Base-by-base conservation (phyloP, 2,329 filamentous ascomycete species). In the Pseudodiploospora longispora region DNA sequence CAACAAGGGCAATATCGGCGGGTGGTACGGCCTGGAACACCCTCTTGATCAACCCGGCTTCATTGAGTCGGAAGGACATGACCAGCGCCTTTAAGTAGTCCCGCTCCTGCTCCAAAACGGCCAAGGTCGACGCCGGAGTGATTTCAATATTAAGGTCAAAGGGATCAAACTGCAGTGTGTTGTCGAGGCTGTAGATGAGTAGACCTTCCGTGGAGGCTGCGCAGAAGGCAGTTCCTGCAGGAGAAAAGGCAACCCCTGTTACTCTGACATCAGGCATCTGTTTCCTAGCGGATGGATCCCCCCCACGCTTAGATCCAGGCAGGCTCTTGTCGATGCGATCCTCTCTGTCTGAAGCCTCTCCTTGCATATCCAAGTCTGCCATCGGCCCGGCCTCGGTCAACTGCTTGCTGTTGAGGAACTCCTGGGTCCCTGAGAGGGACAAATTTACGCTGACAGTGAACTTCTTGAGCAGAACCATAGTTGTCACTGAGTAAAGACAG, bases 21-120 rank as follows among this genome's bases (percentile, higher is more conserved):
- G 83, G 73, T 1, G 93, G 90, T 27, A 91, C 83, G 2, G 80
- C 77, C 65, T 94, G 84, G 67, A 95, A 97, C 12, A 96, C 87
- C 43, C 82, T 81, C 55, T 85, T 85, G 49, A 96, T 80, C 38
- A 98, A 74, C 27, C 82, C 79, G 4, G 81, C 75, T 62, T 95
- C 87, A 66, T 95, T 96, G 47, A 98, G 81, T 5, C 94, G 85
- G 74, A 98, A 98, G 1, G 90, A 85, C 93, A 98, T 98, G 51
- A 96, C 82, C 5, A 98, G 71, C 1, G 93, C 91, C 66, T 93
- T 95, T 51, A 97, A 77, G 63, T 87, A 95, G 59, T 95, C 87
- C 50, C 77, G 78, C 44, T 89, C 81, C 36, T 65, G 69, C 46
- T 83, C 74, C 30, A 85, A 69, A 7, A 83, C 77, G 4, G 76